Evolutionary conservation across 192 early-diverging fungal genomes (phyloP).

Genomic region (Phlyctochytrium bullatum): DNA sequence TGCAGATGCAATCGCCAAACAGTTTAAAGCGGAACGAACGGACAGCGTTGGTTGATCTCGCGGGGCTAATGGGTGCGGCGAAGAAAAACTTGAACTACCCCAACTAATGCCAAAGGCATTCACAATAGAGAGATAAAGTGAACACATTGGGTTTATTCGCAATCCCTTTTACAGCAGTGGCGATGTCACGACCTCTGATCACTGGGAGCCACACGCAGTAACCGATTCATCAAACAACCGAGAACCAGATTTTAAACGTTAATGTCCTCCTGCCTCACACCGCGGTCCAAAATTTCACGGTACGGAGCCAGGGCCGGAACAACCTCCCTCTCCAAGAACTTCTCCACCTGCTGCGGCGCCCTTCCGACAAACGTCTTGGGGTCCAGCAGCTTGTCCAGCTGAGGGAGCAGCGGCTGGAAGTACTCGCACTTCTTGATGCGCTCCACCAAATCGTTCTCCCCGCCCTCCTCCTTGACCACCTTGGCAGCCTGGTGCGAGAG

Average conservation of each 20-base stretch:
- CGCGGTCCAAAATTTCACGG: conserved; percentile 55
- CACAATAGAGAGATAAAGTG: too few relatives aligned
- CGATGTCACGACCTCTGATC: too few relatives aligned
- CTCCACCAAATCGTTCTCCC: conserved; percentile 94
- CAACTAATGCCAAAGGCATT: too few relatives aligned
- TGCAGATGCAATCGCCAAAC: too few relatives aligned
- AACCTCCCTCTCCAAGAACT: conserved; percentile 80
- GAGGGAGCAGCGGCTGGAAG: conserved; percentile 81
- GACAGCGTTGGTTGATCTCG: too few relatives aligned
- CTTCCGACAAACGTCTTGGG: conserved; percentile 91
- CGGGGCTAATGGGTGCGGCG: too few relatives aligned
- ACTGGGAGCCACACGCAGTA: too few relatives aligned
- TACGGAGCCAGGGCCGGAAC: conserved; percentile 78
- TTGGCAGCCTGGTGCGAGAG: conserved; percentile 88
- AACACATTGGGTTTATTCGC: too few relatives aligned
- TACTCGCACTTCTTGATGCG: conserved; percentile 77
- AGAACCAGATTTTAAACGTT: conserved; percentile 70
- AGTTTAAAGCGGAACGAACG: too few relatives aligned
- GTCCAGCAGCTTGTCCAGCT: conserved; percentile 69
- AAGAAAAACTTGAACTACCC: too few relatives aligned
- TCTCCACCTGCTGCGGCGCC: conserved; percentile 89
- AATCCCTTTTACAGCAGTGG: too few relatives aligned
- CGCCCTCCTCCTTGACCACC: conserved; percentile 88
- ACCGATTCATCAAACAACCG: too few relatives aligned
- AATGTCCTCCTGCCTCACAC: conserved; percentile 63